A percentile compares a stretch with the other conserved stretches of the same genome.
phyloP scores from a whole-genome alignment of 441 rosid species.

The Adansonia grandidieri region DNA sequence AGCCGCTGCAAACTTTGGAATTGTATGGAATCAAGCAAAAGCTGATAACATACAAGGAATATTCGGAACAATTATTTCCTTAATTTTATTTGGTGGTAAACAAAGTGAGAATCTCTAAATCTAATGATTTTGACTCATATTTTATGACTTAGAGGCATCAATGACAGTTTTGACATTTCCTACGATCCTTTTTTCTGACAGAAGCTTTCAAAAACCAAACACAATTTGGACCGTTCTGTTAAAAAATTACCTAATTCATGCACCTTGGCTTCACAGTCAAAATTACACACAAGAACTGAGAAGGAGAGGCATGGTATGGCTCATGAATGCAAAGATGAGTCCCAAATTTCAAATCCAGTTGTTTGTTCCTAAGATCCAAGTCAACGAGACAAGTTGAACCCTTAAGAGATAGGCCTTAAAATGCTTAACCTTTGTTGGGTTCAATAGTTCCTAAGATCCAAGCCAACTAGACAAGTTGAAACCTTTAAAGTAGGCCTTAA shows the following conservation, averaged over 20 bases:
- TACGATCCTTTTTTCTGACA: background rate
- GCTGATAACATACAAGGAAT: no score
- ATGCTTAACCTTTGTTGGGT: no score
- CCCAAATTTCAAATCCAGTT: background rate
- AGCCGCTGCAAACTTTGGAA: background rate
- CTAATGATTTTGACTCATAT: background rate
- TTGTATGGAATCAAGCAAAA: no score
- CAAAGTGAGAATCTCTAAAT: background rate
- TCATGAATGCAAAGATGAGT: background rate
- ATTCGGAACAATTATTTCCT: background rate
- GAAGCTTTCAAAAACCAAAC: background rate
- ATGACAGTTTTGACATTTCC: background rate
- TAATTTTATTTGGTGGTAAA: background rate
- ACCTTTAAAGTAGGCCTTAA: background rate
- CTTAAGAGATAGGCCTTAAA: no score
- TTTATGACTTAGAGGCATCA: background rate
- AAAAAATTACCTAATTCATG: background rate
- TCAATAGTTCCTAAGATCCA: background rate
- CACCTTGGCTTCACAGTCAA: background rate
- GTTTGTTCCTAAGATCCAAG: background rate
- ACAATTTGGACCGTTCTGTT: background rate
- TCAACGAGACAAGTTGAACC: no score
- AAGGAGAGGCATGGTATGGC: background rate
- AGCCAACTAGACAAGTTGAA: background rate
- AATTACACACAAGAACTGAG: background rate